Evolutionary conservation across 1,284 basidiomycete species (phyloP).

Genomic region (Ceratobasidium sp.): DNA sequence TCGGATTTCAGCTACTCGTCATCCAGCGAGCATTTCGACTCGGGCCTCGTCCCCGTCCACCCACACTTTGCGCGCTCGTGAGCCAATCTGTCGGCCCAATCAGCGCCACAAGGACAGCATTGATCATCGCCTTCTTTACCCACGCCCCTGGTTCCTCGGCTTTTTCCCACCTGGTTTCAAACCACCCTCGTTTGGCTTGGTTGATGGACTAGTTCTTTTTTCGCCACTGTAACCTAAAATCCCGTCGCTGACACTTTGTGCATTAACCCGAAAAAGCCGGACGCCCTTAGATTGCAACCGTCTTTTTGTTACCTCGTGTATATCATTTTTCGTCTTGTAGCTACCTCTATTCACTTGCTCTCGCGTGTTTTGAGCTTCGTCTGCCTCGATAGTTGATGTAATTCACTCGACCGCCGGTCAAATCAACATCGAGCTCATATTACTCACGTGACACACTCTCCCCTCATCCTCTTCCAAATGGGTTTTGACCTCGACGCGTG

Average conservation of each 20-base stretch:
- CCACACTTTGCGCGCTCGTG: conserved; percentile 29
- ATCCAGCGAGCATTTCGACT: conserved; percentile 10
- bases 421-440: not conserved
- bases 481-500: conserved; percentile 92
- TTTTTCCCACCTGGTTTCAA: not conserved
- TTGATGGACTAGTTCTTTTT: not conserved
- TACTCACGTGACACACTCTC: not conserved
- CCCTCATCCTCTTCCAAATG: conserved; percentile 19
- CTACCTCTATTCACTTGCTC: not conserved
- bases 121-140: not conserved
- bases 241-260: not conserved
- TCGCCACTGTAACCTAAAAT: not conserved
- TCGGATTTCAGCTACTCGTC: conserved; percentile 9
- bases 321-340: not conserved
- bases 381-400: not conserved
- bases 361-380: not conserved
- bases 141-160: not conserved
- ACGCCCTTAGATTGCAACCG: not conserved
- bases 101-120: not conserved
- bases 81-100: not conserved
- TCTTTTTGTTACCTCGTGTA: not conserved
- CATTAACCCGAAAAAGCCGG: too few species aligned
- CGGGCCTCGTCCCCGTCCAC: conserved; percentile 27
- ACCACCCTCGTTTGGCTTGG: not conserved
- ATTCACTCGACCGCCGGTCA: conserved; percentile 1